These are phyloP conservation scores for Irpex rosettiformis DNA, from an alignment of 1,284 basidiomycete genomes.

Conservation along the genomic window DNA sequence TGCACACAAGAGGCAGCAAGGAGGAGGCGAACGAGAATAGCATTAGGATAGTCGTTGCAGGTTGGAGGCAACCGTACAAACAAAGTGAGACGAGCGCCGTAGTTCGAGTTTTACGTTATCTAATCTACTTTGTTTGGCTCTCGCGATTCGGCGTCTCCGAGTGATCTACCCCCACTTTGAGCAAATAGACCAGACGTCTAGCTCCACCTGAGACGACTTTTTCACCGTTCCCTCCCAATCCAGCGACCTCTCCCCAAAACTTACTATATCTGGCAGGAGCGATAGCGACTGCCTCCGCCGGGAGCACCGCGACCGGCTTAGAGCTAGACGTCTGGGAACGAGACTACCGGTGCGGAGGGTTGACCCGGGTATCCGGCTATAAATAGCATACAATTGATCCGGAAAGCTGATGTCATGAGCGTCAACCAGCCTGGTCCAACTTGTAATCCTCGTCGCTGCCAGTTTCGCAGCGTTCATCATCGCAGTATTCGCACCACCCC, in stretches of 20 bases:
- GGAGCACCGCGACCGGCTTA: too few species aligned
- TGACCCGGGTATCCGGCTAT: background rate
- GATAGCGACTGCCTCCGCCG: too few species aligned
- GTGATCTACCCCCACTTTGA: background rate
- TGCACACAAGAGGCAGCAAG: background rate
- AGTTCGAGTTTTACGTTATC: background rate
- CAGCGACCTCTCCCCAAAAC: too few species aligned
- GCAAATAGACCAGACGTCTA: background rate
- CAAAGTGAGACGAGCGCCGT: background rate
- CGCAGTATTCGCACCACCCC: background rate
- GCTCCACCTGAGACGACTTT: too few species aligned
- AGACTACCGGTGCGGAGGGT: background rate
- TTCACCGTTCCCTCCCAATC: too few species aligned
- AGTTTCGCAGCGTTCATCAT: background rate
- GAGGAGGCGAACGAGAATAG: background rate
- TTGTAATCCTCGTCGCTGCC: background rate
- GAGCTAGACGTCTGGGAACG: too few species aligned
- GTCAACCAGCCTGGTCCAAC: background rate
- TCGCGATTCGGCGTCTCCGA: background rate
- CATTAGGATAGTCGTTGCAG: background rate
- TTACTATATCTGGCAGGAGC: too few species aligned
- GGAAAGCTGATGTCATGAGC: background rate
- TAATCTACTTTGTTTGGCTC: background rate
- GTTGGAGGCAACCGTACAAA: background rate
- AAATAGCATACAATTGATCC: background rate